phyloP scores from a whole-genome alignment of 306 rosid species.

The Cajanus cajan region DNA sequence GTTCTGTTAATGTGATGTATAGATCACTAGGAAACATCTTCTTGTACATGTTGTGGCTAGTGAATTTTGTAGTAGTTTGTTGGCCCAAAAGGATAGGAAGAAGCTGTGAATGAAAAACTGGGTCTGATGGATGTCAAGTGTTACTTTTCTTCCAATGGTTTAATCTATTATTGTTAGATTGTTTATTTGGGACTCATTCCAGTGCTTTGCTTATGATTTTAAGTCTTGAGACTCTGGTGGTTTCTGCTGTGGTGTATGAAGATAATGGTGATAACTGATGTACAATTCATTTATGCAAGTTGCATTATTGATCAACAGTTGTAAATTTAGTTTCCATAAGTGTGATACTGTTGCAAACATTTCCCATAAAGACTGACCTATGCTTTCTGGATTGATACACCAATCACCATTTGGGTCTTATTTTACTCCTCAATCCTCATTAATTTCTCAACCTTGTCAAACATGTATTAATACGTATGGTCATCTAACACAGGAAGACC shows the following conservation, averaged over 20 bases:
- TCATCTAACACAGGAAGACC: not conserved
- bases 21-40: not conserved
- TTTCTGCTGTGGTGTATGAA: not conserved
- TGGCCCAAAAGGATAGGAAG: not conserved
- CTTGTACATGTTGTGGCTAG: not conserved
- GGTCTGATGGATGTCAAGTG: not conserved
- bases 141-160: too few relatives aligned
- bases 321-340: not conserved
- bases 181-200: not conserved
- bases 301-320: not conserved
- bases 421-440: too few relatives aligned
- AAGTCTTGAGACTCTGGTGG: not conserved
- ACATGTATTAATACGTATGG: not conserved
- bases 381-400: not conserved
- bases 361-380: not conserved
- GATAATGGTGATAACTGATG: not conserved
- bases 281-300: not conserved
- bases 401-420: not conserved
- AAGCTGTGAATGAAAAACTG: not conserved
- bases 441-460: too few relatives aligned
- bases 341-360: not conserved
- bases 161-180: not conserved
- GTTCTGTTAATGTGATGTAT: not conserved
- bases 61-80: not conserved
- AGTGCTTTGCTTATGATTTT: not conserved